Conservation (phyloP, 768 basidiomycete genomes). For the Podaxis sp. region DNA sequence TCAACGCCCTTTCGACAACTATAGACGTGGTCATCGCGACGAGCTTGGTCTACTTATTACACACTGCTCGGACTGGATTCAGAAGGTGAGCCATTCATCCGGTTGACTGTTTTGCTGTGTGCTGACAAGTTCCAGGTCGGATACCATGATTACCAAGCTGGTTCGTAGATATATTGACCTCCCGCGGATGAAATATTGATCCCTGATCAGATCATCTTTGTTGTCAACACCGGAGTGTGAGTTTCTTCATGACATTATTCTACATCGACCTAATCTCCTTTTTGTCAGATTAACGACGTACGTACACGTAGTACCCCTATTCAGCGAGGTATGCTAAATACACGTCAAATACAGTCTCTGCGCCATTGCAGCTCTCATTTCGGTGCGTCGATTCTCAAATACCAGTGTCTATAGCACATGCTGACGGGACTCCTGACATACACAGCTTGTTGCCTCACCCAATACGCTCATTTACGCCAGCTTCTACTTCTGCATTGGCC, state of each 20-base stretch:
- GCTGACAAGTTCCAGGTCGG: slow-evolving; percentile 31
- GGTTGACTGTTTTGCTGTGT: not conserved
- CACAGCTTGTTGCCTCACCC: slow-evolving; percentile 38
- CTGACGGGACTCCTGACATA: not conserved
- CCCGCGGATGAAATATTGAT: not conserved
- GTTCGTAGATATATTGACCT: slow-evolving; percentile 21
- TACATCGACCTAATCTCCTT: slow-evolving; percentile 10
- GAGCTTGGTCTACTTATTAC: slow-evolving; percentile 46
- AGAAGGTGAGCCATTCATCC: slow-evolving; percentile 31
- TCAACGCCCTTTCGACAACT: slow-evolving; percentile 49
- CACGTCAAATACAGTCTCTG: slow-evolving; percentile 31
- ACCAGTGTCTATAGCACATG: not conserved
- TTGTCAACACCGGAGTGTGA: slow-evolving; percentile 52
- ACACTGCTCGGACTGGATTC: slow-evolving; percentile 52
- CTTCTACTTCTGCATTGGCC: slow-evolving; percentile 55
- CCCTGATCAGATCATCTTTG: slow-evolving; percentile 44
- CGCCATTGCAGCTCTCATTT: slow-evolving; percentile 50
- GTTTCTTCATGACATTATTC: slow-evolving; percentile 10
- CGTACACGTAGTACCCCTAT: not conserved
- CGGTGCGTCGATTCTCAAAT: slow-evolving; percentile 27
- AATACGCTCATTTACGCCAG: slow-evolving; percentile 45
- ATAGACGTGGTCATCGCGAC: slow-evolving; percentile 50
- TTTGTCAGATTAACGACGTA: slow-evolving; percentile 38
- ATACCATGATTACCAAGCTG: slow-evolving; percentile 51
- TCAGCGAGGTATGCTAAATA: not conserved